phyloP scores from a whole-genome alignment of 2,329 filamentous ascomycete genomes.

The Allantophomopsis cytisporea region DNA sequence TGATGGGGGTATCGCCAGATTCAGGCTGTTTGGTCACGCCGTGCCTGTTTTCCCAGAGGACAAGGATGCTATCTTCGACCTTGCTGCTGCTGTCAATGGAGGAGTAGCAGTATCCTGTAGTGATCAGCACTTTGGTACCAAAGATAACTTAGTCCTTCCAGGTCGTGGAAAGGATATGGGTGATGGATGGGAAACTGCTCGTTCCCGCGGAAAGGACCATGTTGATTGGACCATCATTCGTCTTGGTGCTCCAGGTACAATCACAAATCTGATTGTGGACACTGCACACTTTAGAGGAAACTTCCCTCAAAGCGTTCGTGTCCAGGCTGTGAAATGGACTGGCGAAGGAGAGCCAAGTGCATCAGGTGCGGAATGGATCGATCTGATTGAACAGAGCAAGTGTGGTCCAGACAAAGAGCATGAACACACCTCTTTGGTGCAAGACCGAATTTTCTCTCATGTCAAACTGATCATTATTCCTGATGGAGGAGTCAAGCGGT shows the following conservation, averaged over 20 bases:
- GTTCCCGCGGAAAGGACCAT: slow-evolving; percentile 58
- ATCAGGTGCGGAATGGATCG: slow-evolving; percentile 47
- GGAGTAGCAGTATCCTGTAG: slow-evolving; percentile 64
- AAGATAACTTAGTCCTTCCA: slow-evolving; percentile 67
- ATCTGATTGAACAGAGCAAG: slow-evolving; percentile 52
- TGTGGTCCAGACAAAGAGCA: slow-evolving; percentile 64
- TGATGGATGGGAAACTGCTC: slow-evolving; percentile 76
- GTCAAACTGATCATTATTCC: slow-evolving; percentile 65
- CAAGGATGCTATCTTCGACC: slow-evolving; percentile 52
- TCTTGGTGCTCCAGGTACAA: slow-evolving; percentile 50
- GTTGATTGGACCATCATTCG: slow-evolving; percentile 72
- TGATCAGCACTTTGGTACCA: slow-evolving; percentile 75
- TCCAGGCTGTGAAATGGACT: slow-evolving; percentile 47
- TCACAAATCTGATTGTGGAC: slow-evolving; percentile 59
- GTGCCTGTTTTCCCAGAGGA: slow-evolving; percentile 64
- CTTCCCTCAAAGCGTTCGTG: slow-evolving; percentile 63
- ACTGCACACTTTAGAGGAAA: slow-evolving; percentile 78
- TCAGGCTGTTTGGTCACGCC: slow-evolving; percentile 63
- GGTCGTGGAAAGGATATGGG: slow-evolving; percentile 75
- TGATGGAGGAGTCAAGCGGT: slow-evolving; percentile 82
- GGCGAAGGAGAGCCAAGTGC: slow-evolving; percentile 37
- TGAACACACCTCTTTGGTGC: slow-evolving; percentile 40
- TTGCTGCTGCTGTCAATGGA: slow-evolving; percentile 67
- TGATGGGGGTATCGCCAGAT: slow-evolving; percentile 71
- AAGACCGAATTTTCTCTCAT: slow-evolving; percentile 56